A percentile compares a stretch with the other conserved stretches of the same genome.
These are phyloP conservation scores for Zymoseptoria tritici DNA, from an alignment of 2,329 filamentous ascomycete species.

Conservation along the genomic window DNA sequence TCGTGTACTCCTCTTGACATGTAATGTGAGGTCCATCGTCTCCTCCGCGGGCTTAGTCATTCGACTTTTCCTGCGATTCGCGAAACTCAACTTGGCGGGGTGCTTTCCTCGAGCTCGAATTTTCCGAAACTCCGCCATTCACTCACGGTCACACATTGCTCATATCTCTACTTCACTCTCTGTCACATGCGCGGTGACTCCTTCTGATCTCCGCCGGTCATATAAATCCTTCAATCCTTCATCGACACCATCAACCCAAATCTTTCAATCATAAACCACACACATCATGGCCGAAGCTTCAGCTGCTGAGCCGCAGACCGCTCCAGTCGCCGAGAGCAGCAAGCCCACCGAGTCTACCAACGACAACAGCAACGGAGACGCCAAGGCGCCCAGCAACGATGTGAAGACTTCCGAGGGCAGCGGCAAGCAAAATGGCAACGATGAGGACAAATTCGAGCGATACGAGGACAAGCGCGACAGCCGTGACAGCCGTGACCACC, in stretches of 20 bases:
- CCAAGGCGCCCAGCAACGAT: constrained; percentile 11
- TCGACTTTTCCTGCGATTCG: neutral
- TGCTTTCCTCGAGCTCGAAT: neutral
- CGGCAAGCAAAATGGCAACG: constrained; percentile 10
- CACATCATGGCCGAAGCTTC: constrained; percentile 17
- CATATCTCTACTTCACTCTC: neutral
- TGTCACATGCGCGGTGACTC: neutral
- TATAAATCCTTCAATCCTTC: neutral
- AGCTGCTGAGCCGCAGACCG: constrained; percentile 14
- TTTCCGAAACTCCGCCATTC: neutral
- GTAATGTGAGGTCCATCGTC: neutral
- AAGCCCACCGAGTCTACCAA: constrained; percentile 12
- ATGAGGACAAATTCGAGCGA: constrained; percentile 14
- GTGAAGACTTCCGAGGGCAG: constrained; percentile 9
- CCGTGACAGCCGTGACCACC: constrained; percentile 15
- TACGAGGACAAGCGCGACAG: constrained; percentile 3
- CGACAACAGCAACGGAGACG: constrained; percentile 14
- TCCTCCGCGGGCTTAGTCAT: neutral
- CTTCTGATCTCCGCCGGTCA: neutral
- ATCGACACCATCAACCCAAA: neutral
- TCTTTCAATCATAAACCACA: constrained; percentile 1
- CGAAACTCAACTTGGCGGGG: neutral
- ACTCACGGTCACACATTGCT: neutral
- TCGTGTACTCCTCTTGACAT: neutral
- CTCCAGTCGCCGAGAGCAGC: constrained; percentile 6